phyloP scores from a whole-genome alignment of 1,139 yeast genomes.

The Hansenula sp. region DNA sequence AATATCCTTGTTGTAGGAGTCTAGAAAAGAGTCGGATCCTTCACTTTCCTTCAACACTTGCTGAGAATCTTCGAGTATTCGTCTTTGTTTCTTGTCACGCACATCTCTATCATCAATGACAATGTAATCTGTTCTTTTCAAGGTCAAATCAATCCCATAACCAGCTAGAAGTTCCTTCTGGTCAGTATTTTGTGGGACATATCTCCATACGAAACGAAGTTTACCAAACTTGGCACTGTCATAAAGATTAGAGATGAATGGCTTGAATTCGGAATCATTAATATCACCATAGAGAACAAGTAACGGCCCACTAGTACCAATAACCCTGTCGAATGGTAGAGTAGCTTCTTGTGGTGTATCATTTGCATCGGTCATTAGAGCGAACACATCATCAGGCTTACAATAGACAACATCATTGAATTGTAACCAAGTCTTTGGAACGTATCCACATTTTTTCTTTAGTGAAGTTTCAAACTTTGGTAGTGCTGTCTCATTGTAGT shows the following conservation, averaged over 20 bases:
- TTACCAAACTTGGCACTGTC: constrained; percentile 63
- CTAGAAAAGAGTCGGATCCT: constrained; percentile 13
- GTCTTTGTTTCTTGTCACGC: constrained; percentile 15
- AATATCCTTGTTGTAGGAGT: constrained; percentile 22
- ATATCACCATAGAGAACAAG: constrained; percentile 53
- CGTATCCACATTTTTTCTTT: constrained; percentile 23
- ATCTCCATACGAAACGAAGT: constrained; percentile 72
- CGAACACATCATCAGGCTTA: constrained; percentile 63
- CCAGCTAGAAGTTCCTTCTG: constrained; percentile 46
- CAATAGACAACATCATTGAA: constrained; percentile 56
- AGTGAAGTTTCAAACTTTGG: constrained; percentile 12
- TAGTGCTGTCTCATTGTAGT: constrained; percentile 33
- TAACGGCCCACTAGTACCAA: constrained; percentile 46
- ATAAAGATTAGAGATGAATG: constrained; percentile 55
- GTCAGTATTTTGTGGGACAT: constrained; percentile 29
- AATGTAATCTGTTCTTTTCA: constrained; percentile 61
- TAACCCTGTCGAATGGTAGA: constrained; percentile 52
- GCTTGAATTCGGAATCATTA: constrained; percentile 40
- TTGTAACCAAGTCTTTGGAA: constrained; percentile 45
- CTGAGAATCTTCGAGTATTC: constrained; percentile 6
- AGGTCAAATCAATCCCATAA: constrained; percentile 59
- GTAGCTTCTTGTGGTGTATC: constrained; percentile 23
- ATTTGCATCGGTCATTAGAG: constrained; percentile 44
- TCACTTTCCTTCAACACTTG: constrained; percentile 9
- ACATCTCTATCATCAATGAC: constrained; percentile 56